These are phyloP conservation scores for Clarireedia hainanense DNA, from an alignment of 2,329 filamentous ascomycete genomes.

Conservation along the genomic window DNA sequence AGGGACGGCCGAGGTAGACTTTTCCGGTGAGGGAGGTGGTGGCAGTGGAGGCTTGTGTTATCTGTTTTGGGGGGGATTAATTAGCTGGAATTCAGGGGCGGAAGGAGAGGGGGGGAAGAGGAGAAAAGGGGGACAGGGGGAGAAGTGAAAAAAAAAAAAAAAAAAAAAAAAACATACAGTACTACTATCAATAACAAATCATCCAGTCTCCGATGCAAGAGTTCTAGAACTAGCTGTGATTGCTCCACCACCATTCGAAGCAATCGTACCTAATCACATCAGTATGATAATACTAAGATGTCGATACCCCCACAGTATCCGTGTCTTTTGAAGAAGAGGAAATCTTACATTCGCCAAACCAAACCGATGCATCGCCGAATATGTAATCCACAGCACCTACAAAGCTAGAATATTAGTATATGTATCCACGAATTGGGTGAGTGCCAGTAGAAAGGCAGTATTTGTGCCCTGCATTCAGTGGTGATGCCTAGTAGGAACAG, in stretches of 20 bases:
- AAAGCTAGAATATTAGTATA: not conserved
- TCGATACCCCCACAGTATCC: too few relatives aligned
- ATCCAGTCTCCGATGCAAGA: not conserved
- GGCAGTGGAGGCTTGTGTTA: not conserved
- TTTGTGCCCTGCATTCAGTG: too few relatives aligned
- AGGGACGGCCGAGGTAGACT: constrained; percentile 44
- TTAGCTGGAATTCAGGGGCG: not conserved
- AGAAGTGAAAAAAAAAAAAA: too few relatives aligned
- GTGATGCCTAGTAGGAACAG: too few relatives aligned
- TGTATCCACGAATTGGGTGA: not conserved
- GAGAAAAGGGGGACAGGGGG: too few relatives aligned
- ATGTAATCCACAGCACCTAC: constrained; percentile 5
- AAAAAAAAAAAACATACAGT: not conserved
- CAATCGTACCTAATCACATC: not conserved
- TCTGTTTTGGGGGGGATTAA: constrained; percentile 14
- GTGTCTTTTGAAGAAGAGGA: too few relatives aligned
- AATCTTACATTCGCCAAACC: constrained; percentile 5
- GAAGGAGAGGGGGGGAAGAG: not conserved
- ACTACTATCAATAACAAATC: constrained; percentile 2
- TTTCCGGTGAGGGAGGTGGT: constrained; percentile 25
- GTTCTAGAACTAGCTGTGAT: not conserved
- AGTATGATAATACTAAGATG: not conserved
- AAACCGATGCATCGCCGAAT: constrained; percentile 1
- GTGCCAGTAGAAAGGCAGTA: too few relatives aligned
- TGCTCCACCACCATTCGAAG: not conserved